phyloP scores from a whole-genome alignment of 1,284 basidiomycete genomes.

The Taiwanofungus camphoratus region DNA sequence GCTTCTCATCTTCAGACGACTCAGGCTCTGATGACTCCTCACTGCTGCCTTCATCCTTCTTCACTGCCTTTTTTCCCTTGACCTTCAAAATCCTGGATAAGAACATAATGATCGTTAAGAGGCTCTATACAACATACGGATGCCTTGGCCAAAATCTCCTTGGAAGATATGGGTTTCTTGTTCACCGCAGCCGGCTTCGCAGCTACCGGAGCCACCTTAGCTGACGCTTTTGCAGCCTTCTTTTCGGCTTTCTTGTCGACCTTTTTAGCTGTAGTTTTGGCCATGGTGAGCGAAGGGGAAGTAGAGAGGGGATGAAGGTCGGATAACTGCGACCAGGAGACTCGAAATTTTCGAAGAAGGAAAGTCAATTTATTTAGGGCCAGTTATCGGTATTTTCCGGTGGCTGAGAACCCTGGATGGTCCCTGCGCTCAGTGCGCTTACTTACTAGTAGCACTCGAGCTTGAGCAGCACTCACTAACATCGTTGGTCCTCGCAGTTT shows the following conservation, averaged over 20 bases:
- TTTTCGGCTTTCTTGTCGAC: slow-evolving; percentile 35
- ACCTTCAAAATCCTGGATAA: slow-evolving; percentile 12
- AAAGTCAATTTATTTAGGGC: slow-evolving; percentile 4
- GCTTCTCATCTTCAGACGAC: slow-evolving; percentile 25
- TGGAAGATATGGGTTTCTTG: slow-evolving; percentile 28
- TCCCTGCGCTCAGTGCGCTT: too few relatives aligned
- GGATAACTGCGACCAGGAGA: slow-evolving; percentile 11
- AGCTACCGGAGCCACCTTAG: slow-evolving; percentile 19
- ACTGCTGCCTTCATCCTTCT: slow-evolving; percentile 21
- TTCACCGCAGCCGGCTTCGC: slow-evolving; percentile 18
- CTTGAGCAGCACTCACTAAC: background rate
- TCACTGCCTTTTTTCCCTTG: slow-evolving; percentile 26
- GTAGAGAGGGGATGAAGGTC: slow-evolving; percentile 12
- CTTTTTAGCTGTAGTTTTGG: slow-evolving; percentile 41
- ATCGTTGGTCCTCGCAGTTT: background rate
- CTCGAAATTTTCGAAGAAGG: slow-evolving; percentile 18
- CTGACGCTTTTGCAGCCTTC: slow-evolving; percentile 29
- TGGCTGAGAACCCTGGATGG: too few relatives aligned
- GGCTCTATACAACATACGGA: slow-evolving; percentile 19
- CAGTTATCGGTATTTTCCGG: slow-evolving; percentile 8
- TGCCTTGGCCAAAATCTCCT: slow-evolving; percentile 29
- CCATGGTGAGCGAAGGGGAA: slow-evolving; percentile 28
- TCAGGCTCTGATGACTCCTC: slow-evolving; percentile 23
- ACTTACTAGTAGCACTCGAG: too few relatives aligned
- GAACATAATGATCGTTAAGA: background rate